These are phyloP conservation scores for Diaporthe caulivora DNA, from an alignment of 2,329 filamentous ascomycete species.

Conservation along the genomic window DNA sequence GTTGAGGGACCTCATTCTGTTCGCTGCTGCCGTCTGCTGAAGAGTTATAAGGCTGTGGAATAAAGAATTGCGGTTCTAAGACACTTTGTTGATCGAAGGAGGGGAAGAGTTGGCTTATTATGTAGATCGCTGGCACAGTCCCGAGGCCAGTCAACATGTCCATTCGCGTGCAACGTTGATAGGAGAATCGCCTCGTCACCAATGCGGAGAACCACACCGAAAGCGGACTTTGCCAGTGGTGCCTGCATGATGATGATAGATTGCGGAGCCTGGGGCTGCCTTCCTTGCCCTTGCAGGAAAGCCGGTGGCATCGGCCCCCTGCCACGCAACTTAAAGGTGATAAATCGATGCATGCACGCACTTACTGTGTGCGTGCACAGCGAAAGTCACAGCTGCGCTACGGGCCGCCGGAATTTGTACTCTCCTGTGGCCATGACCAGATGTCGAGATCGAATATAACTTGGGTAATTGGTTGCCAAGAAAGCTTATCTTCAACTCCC, in stretches of 20 bases:
- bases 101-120: background rate
- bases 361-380: no score
- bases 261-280: background rate
- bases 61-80: background rate
- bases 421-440: background rate
- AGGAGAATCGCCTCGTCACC: background rate
- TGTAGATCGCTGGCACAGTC: background rate
- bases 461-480: background rate
- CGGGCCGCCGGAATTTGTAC: background rate
- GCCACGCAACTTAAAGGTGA: background rate
- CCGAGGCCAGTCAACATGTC: background rate
- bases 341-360: no score
- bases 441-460: background rate
- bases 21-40: background rate
- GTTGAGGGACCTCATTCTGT: conserved; percentile 18
- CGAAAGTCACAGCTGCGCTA: background rate
- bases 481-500: conserved; percentile 21
- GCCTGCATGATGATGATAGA: background rate
- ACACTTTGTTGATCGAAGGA: background rate
- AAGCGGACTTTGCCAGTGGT: conserved; percentile 3
- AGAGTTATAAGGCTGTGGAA: background rate
- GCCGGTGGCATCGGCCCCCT: background rate
- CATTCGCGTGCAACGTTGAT: background rate
- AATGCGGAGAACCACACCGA: conserved; percentile 10
- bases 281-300: background rate